Percentiles rank a stretch among this genome's conserved stretches.
These are phyloP conservation scores for Chaetomiaceae sp. DNA, from an alignment of 2,329 filamentous ascomycete species.

Conservation along the genomic window DNA sequence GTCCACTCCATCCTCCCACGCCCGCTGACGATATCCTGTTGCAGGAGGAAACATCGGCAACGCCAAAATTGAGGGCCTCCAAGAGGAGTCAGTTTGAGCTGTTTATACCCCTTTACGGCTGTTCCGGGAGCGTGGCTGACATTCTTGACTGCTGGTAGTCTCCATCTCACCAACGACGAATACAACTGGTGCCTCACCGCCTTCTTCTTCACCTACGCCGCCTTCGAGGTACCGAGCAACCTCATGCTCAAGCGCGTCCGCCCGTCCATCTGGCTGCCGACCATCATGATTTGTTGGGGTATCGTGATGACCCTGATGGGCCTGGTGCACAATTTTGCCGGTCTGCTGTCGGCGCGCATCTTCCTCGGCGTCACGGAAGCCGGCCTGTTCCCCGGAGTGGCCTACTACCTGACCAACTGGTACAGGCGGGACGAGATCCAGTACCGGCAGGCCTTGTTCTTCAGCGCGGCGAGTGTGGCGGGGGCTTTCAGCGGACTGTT, in stretches of 20 bases:
- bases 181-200: constrained; percentile 68
- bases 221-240: constrained; percentile 75
- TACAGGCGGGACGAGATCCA: constrained; percentile 55
- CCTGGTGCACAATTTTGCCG: constrained; percentile 45
- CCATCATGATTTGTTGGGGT: constrained; percentile 65
- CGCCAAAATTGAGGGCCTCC: constrained; percentile 59
- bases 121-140: no score
- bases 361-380: constrained; percentile 63
- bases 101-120: no score
- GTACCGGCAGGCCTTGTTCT: constrained; percentile 66
- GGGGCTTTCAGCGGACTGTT: constrained; percentile 72
- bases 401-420: constrained; percentile 56
- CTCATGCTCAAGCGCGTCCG: constrained; percentile 69
- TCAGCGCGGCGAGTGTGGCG: constrained; percentile 74
- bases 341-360: constrained; percentile 48
- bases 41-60: constrained; percentile 59
- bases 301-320: constrained; percentile 50
- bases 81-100: no score
- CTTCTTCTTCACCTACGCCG: constrained; percentile 77
- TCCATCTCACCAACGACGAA: constrained; percentile 57
- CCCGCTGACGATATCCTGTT: background rate
- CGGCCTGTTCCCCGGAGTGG: constrained; percentile 62
- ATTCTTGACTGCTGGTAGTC: no score
- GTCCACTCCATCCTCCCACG: background rate
- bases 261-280: constrained; percentile 69